Evolutionary conservation across 306 rosid species (phyloP).

Genomic region (Spatholobus suberectus): DNA sequence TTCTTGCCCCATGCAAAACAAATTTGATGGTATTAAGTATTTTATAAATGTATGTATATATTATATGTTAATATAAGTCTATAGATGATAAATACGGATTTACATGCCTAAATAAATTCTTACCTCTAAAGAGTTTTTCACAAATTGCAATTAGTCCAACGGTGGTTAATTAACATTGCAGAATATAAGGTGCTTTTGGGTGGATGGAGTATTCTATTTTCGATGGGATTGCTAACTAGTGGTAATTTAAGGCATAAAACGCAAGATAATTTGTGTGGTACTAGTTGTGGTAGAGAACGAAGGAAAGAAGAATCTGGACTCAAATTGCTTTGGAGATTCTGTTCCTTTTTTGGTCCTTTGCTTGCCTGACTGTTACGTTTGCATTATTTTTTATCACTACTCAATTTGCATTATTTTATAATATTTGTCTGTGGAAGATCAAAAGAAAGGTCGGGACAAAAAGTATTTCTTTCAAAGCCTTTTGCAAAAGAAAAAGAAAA

Average conservation of each 20-base stretch:
- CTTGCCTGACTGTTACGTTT: not conserved
- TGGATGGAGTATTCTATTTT: conserved; percentile 45
- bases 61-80: not conserved
- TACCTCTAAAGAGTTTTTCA: not conserved
- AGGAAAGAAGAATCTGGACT: conserved; percentile 22
- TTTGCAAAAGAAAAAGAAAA: not conserved
- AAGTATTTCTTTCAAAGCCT: not conserved
- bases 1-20: not conserved
- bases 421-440: not conserved
- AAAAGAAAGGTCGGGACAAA: not conserved
- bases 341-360: not conserved
- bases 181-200: conserved; percentile 42
- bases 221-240: conserved; percentile 20
- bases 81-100: not conserved
- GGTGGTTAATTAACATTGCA: conserved; percentile 14
- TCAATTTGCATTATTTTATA: not conserved
- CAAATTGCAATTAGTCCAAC: not conserved
- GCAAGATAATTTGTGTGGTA: conserved; percentile 7
- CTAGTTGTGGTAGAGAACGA: conserved; percentile 16
- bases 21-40: not conserved
- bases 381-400: not conserved
- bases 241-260: not conserved
- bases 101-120: not conserved
- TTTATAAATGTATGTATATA: not conserved
- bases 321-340: conserved; percentile 28